A percentile compares a stretch with the other conserved stretches of the same genome.
These are phyloP conservation scores for Capniomyces stellatus DNA, from an alignment of 371 early-diverging fungal genomes.

Conservation along the genomic window DNA sequence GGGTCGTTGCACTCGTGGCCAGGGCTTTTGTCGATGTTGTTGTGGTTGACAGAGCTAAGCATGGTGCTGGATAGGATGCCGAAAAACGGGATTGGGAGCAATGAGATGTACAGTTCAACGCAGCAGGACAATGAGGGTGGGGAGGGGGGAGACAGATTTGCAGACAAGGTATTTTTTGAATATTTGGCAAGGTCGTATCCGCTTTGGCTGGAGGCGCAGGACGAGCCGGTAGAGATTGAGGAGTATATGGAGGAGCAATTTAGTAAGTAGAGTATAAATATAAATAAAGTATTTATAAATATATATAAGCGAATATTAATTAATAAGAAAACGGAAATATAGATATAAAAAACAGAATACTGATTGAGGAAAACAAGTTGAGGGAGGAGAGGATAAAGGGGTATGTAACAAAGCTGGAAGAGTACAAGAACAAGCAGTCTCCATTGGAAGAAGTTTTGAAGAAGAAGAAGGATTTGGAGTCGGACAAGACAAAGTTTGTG, in stretches of 20 bases:
- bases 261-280: constrained; percentile 1
- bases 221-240: constrained; percentile 38
- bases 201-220: constrained; percentile 34
- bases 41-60: constrained; percentile 79
- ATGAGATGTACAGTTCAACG: constrained; percentile 15
- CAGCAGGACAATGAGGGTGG: constrained; percentile 15
- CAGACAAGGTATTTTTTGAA: constrained; percentile 45
- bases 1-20: constrained; percentile 84
- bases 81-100: constrained; percentile 10
- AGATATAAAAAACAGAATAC: constrained; percentile 29
- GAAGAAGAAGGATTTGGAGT: constrained; percentile 22
- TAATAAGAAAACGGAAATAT: too few species aligned
- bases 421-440: constrained; percentile 25
- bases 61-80: constrained; percentile 31
- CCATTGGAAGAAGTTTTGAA: constrained; percentile 33
- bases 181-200: constrained; percentile 33
- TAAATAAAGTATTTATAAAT: too few species aligned
- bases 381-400: constrained; percentile 23
- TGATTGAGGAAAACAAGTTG: constrained; percentile 25
- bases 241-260: constrained; percentile 28
- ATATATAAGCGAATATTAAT: too few species aligned
- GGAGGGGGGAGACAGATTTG: constrained; percentile 8
- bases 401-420: constrained; percentile 26
- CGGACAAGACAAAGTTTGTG: constrained; percentile 30
- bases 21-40: constrained; percentile 59